These are phyloP conservation scores for Talaromyces sp. DNA, from an alignment of 2,329 filamentous ascomycete genomes.

Conservation along the genomic window DNA sequence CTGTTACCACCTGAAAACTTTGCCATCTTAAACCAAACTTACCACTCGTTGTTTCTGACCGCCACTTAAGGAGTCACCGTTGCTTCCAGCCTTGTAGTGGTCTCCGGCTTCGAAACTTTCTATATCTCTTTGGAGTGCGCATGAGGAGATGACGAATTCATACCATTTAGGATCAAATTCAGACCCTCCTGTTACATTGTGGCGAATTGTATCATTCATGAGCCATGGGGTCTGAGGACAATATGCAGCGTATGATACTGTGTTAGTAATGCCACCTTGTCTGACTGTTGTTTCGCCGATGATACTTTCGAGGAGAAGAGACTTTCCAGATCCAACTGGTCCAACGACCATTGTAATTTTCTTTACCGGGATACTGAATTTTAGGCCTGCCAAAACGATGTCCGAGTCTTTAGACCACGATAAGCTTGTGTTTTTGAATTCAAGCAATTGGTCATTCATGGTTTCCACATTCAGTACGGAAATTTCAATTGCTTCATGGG, in stretches of 20 bases:
- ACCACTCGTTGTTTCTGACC: slow-evolving; percentile 78
- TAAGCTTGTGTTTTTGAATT: slow-evolving; percentile 33
- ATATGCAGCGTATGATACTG: slow-evolving; percentile 27
- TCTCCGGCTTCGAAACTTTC: slow-evolving; percentile 51
- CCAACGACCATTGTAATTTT: slow-evolving; percentile 50
- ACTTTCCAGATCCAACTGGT: slow-evolving; percentile 53
- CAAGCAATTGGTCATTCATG: slow-evolving; percentile 12
- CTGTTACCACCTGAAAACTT: neutral
- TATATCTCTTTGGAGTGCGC: slow-evolving; percentile 30
- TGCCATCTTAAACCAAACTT: neutral
- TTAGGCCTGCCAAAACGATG: slow-evolving; percentile 41
- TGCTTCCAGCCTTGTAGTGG: slow-evolving; percentile 66
- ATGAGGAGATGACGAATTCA: slow-evolving; percentile 25
- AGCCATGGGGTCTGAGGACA: slow-evolving; percentile 36
- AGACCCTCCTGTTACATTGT: slow-evolving; percentile 30
- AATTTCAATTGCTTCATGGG: slow-evolving; percentile 2
- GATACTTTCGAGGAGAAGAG: slow-evolving; percentile 48
- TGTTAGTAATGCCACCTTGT: neutral
- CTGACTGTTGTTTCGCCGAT: slow-evolving; percentile 41
- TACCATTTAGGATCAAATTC: slow-evolving; percentile 32
- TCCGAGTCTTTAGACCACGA: slow-evolving; percentile 21
- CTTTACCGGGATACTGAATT: slow-evolving; percentile 39
- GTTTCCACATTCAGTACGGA: neutral
- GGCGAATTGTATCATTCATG: slow-evolving; percentile 30
- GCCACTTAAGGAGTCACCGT: slow-evolving; percentile 70